Percentiles rank a stretch among this genome's conserved stretches.
These are phyloP conservation scores for Cercospora brassicicola DNA, from an alignment of 2,329 filamentous ascomycete genomes.

Conservation along the genomic window DNA sequence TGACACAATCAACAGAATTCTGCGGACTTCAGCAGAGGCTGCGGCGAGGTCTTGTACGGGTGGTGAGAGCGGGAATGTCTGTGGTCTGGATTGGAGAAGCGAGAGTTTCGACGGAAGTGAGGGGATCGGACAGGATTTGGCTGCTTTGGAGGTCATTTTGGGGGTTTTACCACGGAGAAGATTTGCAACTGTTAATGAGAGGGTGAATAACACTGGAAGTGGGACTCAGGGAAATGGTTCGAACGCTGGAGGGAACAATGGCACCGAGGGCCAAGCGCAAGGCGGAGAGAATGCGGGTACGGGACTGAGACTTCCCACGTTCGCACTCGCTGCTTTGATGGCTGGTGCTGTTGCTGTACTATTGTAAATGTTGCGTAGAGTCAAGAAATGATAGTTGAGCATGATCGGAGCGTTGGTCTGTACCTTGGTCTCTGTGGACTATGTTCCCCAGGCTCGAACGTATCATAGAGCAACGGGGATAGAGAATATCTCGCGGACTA, in stretches of 20 bases:
- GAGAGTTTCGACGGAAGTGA: conserved; percentile 45
- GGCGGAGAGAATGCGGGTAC: conserved; percentile 51
- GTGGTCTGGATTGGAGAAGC: conserved; percentile 45
- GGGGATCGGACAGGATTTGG: conserved; percentile 57
- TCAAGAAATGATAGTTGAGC: neutral
- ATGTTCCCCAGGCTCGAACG: neutral
- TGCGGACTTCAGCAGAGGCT: conserved; percentile 50
- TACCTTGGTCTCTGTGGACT: neutral
- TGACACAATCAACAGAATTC: conserved; percentile 19
- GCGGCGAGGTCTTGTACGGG: conserved; percentile 57
- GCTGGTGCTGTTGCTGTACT: neutral
- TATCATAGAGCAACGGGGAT: too few species aligned
- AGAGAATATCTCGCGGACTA: too few species aligned
- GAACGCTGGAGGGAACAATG: neutral
- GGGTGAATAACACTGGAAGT: neutral
- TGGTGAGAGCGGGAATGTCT: conserved; percentile 43
- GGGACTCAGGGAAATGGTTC: neutral
- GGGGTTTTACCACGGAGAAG: conserved; percentile 37
- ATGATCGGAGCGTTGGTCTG: neutral
- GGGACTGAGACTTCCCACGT: conserved; percentile 91
- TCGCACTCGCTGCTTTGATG: neutral
- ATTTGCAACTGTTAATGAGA: conserved; percentile 15
- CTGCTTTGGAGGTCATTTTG: conserved; percentile 52
- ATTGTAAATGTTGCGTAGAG: neutral
- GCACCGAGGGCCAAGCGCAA: neutral